Conservation (phyloP, 352 stramenopile species). For the Phytophthora citricola region DNA sequence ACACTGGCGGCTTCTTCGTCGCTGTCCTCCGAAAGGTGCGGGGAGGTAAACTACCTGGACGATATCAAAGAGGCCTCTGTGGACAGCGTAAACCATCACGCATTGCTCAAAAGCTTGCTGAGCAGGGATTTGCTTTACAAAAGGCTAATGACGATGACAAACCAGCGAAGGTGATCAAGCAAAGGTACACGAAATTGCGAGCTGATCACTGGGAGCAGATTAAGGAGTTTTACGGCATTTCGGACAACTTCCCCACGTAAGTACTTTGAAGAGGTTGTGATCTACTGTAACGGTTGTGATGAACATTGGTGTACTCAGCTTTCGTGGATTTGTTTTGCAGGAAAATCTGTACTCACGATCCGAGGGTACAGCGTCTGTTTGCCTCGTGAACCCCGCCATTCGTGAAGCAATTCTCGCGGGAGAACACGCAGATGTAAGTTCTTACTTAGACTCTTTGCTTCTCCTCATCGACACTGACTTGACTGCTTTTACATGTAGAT, state of each 20-base stretch:
- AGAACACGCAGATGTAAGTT: conserved; percentile 50
- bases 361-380: conserved; percentile 69
- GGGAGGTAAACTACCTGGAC: conserved; percentile 34
- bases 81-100: conserved; percentile 29
- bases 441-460: neutral
- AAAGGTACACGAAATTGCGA: conserved; percentile 61
- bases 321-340: conserved; percentile 27
- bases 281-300: neutral
- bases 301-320: neutral
- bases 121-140: neutral
- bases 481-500: conserved; percentile 41
- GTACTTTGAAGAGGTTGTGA: conserved; percentile 3
- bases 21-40: conserved; percentile 90
- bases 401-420: conserved; percentile 61
- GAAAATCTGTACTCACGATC: conserved; percentile 70
- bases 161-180: conserved; percentile 27
- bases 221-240: conserved; percentile 70
- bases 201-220: conserved; percentile 66
- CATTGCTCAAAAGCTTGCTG: conserved; percentile 15
- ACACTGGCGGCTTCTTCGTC: conserved; percentile 99
- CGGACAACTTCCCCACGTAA: conserved; percentile 59
- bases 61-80: conserved; percentile 41
- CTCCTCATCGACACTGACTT: neutral
- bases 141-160: conserved; percentile 12
- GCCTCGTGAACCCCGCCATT: conserved; percentile 64